These are phyloP conservation scores for Discostella stelligera DNA, from an alignment of 352 stramenopile species.

Conservation along the genomic window DNA sequence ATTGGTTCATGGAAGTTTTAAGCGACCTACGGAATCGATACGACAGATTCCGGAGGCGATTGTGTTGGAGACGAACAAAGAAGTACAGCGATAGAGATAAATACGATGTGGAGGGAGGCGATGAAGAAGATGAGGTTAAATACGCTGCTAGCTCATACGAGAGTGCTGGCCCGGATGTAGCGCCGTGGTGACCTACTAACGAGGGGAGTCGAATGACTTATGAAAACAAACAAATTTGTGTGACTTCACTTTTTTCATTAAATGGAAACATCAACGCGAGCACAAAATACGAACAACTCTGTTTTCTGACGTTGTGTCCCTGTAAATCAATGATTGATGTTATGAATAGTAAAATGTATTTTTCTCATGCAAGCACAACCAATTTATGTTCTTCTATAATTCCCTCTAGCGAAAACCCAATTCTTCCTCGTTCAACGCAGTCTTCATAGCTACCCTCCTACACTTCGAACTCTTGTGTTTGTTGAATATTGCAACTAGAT, in stretches of 20 bases:
- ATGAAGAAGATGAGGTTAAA: slow-evolving; percentile 3
- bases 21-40: slow-evolving; percentile 6
- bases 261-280: not conserved
- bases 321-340: not conserved
- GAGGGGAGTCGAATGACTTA: too few species aligned
- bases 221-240: too few species aligned
- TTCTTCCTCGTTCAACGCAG: slow-evolving; percentile 42
- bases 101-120: slow-evolving; percentile 9
- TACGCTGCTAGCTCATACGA: slow-evolving; percentile 10
- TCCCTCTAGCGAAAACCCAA: slow-evolving; percentile 51
- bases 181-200: slow-evolving; percentile 1
- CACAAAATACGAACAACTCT: too few species aligned
- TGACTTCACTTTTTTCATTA: too few species aligned
- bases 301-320: not conserved
- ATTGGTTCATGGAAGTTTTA: not conserved
- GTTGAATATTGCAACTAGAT: slow-evolving; percentile 50
- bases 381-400: not conserved
- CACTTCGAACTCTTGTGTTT: slow-evolving; percentile 59
- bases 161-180: not conserved
- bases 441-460: slow-evolving; percentile 55
- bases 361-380: too few species aligned
- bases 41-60: not conserved
- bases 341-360: not conserved
- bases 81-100: slow-evolving; percentile 19
- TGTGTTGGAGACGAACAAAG: slow-evolving; percentile 21